Evolutionary conservation across 352 stramenopile genomes (phyloP).

Genomic region (Blastocystis sp.): DNA sequence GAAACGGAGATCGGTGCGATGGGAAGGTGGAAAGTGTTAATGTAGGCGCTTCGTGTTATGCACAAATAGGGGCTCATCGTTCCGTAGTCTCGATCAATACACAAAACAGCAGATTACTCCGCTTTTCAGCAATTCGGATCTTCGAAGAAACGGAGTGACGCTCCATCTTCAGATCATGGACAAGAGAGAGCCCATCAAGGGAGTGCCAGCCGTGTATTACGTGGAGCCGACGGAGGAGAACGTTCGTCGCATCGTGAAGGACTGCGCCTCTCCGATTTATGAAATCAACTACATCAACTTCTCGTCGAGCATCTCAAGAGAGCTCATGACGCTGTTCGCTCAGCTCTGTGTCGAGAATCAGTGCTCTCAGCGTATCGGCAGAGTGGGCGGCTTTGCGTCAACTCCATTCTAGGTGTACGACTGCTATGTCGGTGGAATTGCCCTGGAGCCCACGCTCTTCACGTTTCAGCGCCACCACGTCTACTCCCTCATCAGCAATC

Average conservation of each 20-base stretch:
- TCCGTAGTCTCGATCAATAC: slow-evolving; percentile 44
- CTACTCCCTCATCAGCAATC: slow-evolving; percentile 91
- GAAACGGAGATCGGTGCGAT: slow-evolving; percentile 15
- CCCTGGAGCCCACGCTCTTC: slow-evolving; percentile 91
- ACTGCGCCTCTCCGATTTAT: slow-evolving; percentile 81
- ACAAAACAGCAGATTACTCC: slow-evolving; percentile 85
- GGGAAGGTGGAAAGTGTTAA: slow-evolving; percentile 66
- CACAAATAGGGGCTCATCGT: not conserved
- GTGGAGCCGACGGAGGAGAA: slow-evolving; percentile 91
- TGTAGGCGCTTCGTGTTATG: not conserved
- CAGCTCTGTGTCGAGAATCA: slow-evolving; percentile 71
- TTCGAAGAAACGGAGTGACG: slow-evolving; percentile 93
- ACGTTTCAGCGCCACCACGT: slow-evolving; percentile 88
- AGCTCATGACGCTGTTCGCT: slow-evolving; percentile 70
- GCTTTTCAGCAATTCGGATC: slow-evolving; percentile 94
- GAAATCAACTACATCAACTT: slow-evolving; percentile 72
- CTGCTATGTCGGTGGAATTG: slow-evolving; percentile 95
- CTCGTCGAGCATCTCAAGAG: slow-evolving; percentile 56
- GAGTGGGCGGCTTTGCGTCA: not conserved
- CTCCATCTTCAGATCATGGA: slow-evolving; percentile 89
- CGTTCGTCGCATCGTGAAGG: slow-evolving; percentile 88
- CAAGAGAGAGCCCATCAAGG: slow-evolving; percentile 91
- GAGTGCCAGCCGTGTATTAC: slow-evolving; percentile 96
- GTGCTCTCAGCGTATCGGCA: slow-evolving; percentile 48
- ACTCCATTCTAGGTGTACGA: slow-evolving; percentile 87